Base-by-base conservation (phyloP, 371 early-diverging fungal species). In the Apophysomyces variabilis region DNA sequence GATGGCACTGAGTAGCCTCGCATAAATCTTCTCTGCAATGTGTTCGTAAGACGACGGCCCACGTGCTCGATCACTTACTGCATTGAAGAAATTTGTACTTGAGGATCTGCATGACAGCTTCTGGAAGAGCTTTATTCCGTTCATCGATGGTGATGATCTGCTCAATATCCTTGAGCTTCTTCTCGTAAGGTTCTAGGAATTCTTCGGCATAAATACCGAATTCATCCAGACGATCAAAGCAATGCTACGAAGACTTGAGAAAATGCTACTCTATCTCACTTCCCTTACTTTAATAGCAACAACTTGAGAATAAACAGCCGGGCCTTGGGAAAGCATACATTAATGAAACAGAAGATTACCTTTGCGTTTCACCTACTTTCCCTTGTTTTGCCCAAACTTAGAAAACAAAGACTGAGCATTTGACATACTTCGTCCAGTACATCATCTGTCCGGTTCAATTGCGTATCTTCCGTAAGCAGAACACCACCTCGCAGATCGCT, bases 271-370 rank as follows among this genome's bases (percentile, higher is more conserved):
- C 44, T 38, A 38, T 8, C 54, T 38, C 62, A 37, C 32, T 14
- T 61, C n/a, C 16, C 56, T 72, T 85, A 90, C 92, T 84, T 90
- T 88, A 66, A 93, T 89, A 2, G 93, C 89, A 3, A 90, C 82
- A 37, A 93, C 83, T 67, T 92, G 92, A 6, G 90, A 89, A 77
- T 92, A 92, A 0, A 91, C 90, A 35, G 93, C 92, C 21, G 92
- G 90, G 41, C 66, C 82, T 82, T 58, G 14, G 37, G 57, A 26
- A 61, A n/a, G 11, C 14, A 13, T 26, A 26, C 32, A 26, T 26
- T 26, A 26, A 26, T 26, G 3, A 26, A 26, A 3, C 32, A 26
- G 32, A 26, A 3, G 32, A 26, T 26, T 26, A 26, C 32, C 32
- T 26, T 26, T 26, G 26, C 3, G 32, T 26, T 18, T 35, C 13